Evolutionary conservation across 108 stramenopile genomes (phyloP).

Genomic region (Pseudonitzschia delicatissima): DNA sequence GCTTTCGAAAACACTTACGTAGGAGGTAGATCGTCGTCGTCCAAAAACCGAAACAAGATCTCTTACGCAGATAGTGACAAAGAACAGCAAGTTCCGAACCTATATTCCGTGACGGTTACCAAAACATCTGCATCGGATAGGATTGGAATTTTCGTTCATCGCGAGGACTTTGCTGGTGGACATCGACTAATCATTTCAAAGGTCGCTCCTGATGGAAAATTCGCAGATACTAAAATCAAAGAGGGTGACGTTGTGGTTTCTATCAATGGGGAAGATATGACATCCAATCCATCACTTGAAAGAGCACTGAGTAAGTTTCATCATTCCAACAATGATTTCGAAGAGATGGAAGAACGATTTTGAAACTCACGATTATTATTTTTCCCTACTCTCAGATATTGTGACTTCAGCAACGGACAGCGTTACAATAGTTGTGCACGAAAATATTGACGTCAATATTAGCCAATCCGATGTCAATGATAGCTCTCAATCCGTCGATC

Average conservation of each 20-base stretch:
- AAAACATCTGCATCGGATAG: constrained; percentile 17
- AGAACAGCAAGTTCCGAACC: not conserved
- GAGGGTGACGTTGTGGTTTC: constrained; percentile 27
- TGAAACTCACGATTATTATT: not conserved
- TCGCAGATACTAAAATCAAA: constrained; percentile 23
- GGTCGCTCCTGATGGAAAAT: constrained; percentile 19
- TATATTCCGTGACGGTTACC: constrained; percentile 12
- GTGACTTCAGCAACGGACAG: constrained; percentile 14
- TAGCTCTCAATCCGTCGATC: not conserved
- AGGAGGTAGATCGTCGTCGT: not conserved
- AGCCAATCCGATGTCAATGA: too few species aligned
- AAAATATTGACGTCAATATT: not conserved
- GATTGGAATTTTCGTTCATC: constrained; percentile 24
- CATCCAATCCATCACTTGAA: constrained; percentile 9
- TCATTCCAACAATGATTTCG: not conserved
- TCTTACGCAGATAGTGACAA: not conserved
- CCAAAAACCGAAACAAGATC: not conserved
- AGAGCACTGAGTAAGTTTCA: constrained; percentile 24
- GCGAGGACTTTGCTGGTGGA: not conserved
- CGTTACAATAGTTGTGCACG: constrained; percentile 25
- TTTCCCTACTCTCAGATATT: constrained; percentile 13
- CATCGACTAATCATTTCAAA: constrained; percentile 25
- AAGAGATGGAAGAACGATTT: not conserved
- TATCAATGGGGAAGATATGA: constrained; percentile 17
- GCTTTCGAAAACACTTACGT: not conserved